These are phyloP conservation scores for Tetraselmis chui DNA, from an alignment of 139 green algal genomes.

Conservation along the genomic window DNA sequence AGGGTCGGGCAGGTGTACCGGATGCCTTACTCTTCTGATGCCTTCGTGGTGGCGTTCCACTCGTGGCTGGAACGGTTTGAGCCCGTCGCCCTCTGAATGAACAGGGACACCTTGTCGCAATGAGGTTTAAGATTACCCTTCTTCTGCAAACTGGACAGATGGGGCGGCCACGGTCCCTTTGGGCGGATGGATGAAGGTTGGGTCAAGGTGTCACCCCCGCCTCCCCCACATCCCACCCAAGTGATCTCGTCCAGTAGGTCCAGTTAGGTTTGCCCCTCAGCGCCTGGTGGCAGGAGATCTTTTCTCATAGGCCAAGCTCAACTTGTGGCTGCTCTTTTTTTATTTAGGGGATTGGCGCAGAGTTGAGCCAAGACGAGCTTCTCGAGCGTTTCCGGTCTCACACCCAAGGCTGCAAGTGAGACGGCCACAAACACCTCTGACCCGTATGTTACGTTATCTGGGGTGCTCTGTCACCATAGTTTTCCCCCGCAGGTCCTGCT, in stretches of 20 bases:
- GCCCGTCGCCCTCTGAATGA: constrained; percentile 34
- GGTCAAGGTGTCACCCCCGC: background rate
- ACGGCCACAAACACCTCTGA: too few relatives aligned
- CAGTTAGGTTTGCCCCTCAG: too few relatives aligned
- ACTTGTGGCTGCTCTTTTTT: background rate
- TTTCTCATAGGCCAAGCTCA: too few relatives aligned
- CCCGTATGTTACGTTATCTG: too few relatives aligned
- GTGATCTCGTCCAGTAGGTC: too few relatives aligned
- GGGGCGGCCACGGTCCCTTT: constrained; percentile 22
- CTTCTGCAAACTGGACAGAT: background rate
- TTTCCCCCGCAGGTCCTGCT: background rate
- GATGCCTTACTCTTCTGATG: constrained; percentile 33
- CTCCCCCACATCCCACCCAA: too few relatives aligned
- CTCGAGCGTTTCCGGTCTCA: background rate
- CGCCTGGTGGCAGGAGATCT: too few relatives aligned
- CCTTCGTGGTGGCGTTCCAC: constrained; percentile 38
- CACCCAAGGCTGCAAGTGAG: background rate
- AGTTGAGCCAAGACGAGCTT: background rate
- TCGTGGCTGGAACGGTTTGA: constrained; percentile 25
- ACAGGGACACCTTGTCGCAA: too few relatives aligned
- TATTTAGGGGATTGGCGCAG: background rate
- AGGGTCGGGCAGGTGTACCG: constrained; percentile 31
- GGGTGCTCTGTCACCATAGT: background rate
- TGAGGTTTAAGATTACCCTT: background rate
- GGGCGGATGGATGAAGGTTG: constrained; percentile 27